Percentiles rank a stretch among this genome's conserved stretches.
These are phyloP conservation scores for Sarocladium strictum DNA, from an alignment of 2,329 filamentous ascomycete species.

Conservation along the genomic window DNA sequence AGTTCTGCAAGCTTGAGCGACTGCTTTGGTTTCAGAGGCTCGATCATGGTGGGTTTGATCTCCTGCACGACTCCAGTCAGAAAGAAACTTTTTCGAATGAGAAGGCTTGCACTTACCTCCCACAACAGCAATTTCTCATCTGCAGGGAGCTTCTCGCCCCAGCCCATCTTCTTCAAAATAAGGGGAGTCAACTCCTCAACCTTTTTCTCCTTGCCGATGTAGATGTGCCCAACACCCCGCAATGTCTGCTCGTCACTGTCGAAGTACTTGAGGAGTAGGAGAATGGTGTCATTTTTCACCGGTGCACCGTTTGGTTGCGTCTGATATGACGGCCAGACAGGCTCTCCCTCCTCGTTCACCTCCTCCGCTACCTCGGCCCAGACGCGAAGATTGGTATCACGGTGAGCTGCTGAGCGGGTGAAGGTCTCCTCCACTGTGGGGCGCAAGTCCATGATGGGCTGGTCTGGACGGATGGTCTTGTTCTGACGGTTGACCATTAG, in stretches of 20 bases:
- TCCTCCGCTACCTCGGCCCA: constrained; percentile 79
- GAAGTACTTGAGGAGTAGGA: constrained; percentile 91
- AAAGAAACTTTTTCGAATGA: not conserved
- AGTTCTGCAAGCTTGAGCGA: constrained; percentile 88
- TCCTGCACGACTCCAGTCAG: constrained; percentile 44
- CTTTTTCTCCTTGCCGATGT: constrained; percentile 81
- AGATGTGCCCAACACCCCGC: constrained; percentile 73
- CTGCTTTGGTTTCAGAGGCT: constrained; percentile 84
- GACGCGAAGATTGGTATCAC: constrained; percentile 70
- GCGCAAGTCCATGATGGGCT: constrained; percentile 70
- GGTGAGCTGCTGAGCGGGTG: constrained; percentile 44
- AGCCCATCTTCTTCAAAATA: constrained; percentile 79
- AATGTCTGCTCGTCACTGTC: constrained; percentile 71
- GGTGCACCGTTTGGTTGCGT: constrained; percentile 47
- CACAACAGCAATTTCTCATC: constrained; percentile 64
- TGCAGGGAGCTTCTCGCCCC: constrained; percentile 66
- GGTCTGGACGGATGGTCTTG: constrained; percentile 88
- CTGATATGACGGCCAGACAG: constrained; percentile 64
- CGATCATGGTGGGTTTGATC: constrained; percentile 98
- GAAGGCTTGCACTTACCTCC: constrained; percentile 48
- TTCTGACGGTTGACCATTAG: constrained; percentile 98
- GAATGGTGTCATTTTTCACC: constrained; percentile 58
- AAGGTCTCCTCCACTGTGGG: constrained; percentile 71
- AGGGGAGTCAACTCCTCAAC: constrained; percentile 75
- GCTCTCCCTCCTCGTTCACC: constrained; percentile 59